phyloP scores from a whole-genome alignment of 495 filamentous ascomycete genomes.

The Lasiosphaeria miniovina region DNA sequence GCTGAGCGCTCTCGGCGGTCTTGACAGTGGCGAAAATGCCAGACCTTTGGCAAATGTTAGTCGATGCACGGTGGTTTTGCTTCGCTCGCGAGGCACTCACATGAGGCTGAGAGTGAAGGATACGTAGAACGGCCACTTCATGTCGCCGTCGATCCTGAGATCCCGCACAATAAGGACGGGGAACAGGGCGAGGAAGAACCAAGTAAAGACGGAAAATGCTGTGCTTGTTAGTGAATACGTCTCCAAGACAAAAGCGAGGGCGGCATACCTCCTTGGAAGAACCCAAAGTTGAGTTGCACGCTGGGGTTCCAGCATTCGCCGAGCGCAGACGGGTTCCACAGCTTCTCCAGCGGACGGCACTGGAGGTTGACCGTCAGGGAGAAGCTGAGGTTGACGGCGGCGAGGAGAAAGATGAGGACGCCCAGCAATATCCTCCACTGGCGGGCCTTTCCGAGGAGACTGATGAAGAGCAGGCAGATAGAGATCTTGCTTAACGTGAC shows the following conservation, averaged over 20 bases:
- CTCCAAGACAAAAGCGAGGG: not conserved
- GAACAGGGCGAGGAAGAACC: constrained; percentile 37
- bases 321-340: constrained; percentile 28
- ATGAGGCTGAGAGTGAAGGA: constrained; percentile 27
- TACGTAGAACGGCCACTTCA: constrained; percentile 34
- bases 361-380: constrained; percentile 32
- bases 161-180: constrained; percentile 30
- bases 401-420: constrained; percentile 30
- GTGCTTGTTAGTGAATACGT: not conserved
- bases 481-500: constrained; percentile 36
- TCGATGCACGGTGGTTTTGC: no score
- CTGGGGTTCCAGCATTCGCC: constrained; percentile 32
- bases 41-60: constrained; percentile 18
- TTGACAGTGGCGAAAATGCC: constrained; percentile 32
- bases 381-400: constrained; percentile 33
- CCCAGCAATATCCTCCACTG: constrained; percentile 32
- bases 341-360: constrained; percentile 36
- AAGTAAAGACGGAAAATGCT: constrained; percentile 37
- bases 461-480: constrained; percentile 35
- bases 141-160: constrained; percentile 24
- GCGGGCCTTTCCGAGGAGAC: constrained; percentile 23
- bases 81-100: constrained; percentile 14
- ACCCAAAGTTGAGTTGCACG: constrained; percentile 36
- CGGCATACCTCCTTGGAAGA: constrained; percentile 35
- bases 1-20: constrained; percentile 32